These are phyloP conservation scores for Aspergillus melleus DNA, from an alignment of 2,329 filamentous ascomycete species.

Conservation along the genomic window DNA sequence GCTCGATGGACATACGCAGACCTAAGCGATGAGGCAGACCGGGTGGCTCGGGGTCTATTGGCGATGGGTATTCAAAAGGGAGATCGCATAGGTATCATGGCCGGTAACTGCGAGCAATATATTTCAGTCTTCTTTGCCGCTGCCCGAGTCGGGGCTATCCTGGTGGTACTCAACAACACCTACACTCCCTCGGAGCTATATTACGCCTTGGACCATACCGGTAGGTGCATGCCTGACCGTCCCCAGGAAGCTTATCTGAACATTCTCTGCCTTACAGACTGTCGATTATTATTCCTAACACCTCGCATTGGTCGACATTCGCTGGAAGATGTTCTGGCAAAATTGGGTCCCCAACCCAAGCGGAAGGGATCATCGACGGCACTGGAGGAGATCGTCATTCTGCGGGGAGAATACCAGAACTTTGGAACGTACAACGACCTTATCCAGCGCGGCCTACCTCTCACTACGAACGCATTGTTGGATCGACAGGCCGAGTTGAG, in stretches of 20 bases:
- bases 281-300: slow-evolving; percentile 72
- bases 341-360: slow-evolving; percentile 45
- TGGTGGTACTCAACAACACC: slow-evolving; percentile 80
- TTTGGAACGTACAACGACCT: slow-evolving; percentile 64
- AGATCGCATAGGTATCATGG: slow-evolving; percentile 74
- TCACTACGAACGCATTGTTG: slow-evolving; percentile 54
- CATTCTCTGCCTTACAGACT: slow-evolving; percentile 50
- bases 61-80: slow-evolving; percentile 66
- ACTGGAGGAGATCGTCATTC: slow-evolving; percentile 57
- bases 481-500: slow-evolving; percentile 57
- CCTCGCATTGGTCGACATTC: slow-evolving; percentile 66
- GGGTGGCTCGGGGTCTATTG: slow-evolving; percentile 65
- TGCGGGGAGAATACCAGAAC: slow-evolving; percentile 55
- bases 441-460: slow-evolving; percentile 52
- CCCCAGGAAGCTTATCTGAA: background rate
- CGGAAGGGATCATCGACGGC: slow-evolving; percentile 33
- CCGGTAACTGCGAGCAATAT: slow-evolving; percentile 59
- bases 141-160: slow-evolving; percentile 63
- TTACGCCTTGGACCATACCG: slow-evolving; percentile 69
- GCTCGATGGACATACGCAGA: slow-evolving; percentile 71
- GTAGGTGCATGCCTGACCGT: slow-evolving; percentile 41
- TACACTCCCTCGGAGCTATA: slow-evolving; percentile 73
- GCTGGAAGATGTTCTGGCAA: slow-evolving; percentile 59
- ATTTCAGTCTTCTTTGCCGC: slow-evolving; percentile 72
- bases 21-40: slow-evolving; percentile 61